phyloP scores from a whole-genome alignment of 1,284 basidiomycete species.

The Phellopilus nigrolimitatus region DNA sequence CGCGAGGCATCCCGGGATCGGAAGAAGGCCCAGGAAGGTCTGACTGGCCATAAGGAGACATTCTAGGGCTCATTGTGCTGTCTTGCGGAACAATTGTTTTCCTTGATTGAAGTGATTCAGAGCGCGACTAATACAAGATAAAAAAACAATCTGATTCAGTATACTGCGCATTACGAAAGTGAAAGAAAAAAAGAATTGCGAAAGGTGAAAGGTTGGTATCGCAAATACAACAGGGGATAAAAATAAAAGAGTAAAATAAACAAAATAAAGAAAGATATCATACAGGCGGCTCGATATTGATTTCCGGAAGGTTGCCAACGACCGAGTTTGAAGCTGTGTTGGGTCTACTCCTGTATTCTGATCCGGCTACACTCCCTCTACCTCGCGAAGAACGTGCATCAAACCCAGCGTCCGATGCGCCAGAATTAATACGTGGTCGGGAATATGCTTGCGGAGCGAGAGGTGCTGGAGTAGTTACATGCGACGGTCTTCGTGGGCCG shows the following conservation, averaged over 20 bases:
- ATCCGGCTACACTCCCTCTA: slow-evolving; percentile 1
- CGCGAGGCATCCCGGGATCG: slow-evolving; percentile 9
- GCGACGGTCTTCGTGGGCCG: slow-evolving; percentile 8
- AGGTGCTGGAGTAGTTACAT: slow-evolving; percentile 15
- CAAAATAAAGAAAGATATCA: slow-evolving; percentile 14
- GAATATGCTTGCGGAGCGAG: slow-evolving; percentile 12
- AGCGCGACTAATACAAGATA: slow-evolving; percentile 19
- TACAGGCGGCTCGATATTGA: slow-evolving; percentile 20
- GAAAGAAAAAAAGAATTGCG: slow-evolving; percentile 1
- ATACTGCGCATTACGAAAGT: slow-evolving; percentile 5
- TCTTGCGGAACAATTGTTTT: slow-evolving; percentile 1
- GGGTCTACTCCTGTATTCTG: slow-evolving; percentile 10
- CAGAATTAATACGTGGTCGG: slow-evolving; percentile 16
- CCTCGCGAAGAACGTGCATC: slow-evolving; percentile 1
- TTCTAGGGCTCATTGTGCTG: slow-evolving; percentile 6
- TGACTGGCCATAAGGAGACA: neutral
- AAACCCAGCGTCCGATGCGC: slow-evolving; percentile 8
- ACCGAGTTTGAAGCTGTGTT: neutral
- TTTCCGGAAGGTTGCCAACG: slow-evolving; percentile 13
- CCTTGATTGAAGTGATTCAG: slow-evolving; percentile 17
- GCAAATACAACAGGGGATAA: neutral
- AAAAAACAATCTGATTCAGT: slow-evolving; percentile 16
- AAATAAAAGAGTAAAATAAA: slow-evolving; percentile 6
- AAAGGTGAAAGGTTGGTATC: neutral
- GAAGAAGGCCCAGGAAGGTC: slow-evolving; percentile 1